phyloP scores from a whole-genome alignment of 371 early-diverging fungal species.

The Saksenaea oblongispora region DNA sequence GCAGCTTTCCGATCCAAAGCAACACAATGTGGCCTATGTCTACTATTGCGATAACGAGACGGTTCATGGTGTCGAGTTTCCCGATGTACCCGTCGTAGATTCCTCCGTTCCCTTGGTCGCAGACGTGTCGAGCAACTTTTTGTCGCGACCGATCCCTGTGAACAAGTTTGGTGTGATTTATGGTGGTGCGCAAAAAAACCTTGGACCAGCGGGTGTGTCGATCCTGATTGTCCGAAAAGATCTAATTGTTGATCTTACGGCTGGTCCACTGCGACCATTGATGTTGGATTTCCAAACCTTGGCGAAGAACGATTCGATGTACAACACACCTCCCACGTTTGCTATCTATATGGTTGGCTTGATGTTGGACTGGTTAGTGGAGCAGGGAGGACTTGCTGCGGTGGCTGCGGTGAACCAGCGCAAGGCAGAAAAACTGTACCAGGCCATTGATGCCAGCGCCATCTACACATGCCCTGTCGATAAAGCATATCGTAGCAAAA shows the following conservation, averaged over 20 bases:
- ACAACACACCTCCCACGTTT: conserved; percentile 97
- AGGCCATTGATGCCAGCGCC: conserved; percentile 62
- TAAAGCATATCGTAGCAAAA: conserved; percentile 66
- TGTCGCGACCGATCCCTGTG: conserved; percentile 86
- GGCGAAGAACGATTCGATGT: conserved; percentile 83
- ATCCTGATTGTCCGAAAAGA: conserved; percentile 91
- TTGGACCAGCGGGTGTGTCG: conserved; percentile 95
- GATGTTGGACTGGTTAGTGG: conserved; percentile 80
- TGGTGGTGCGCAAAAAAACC: conserved; percentile 98
- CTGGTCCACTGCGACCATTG: conserved; percentile 64
- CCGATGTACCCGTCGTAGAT: conserved; percentile 58
- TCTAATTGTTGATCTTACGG: conserved; percentile 61
- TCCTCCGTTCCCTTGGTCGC: conserved; percentile 83
- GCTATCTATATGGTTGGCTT: conserved; percentile 91
- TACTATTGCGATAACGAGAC: conserved; percentile 98
- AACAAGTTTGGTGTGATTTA: conserved; percentile 84
- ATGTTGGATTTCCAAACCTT: conserved; percentile 89
- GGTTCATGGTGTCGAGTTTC: conserved; percentile 93
- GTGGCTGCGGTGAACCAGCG: conserved; percentile 64
- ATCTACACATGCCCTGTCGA: conserved; percentile 77
- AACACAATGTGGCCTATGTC: conserved; percentile 74
- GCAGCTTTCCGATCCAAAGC: conserved; percentile 67
- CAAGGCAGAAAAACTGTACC: conserved; percentile 76
- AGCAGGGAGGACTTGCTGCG: conserved; percentile 75
- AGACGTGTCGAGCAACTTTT: conserved; percentile 94